A percentile compares a stretch with the other conserved stretches of the same genome.
Conservation (phyloP, 192 early-diverging fungal species). For the Entomortierella chlamydospora region DNA sequence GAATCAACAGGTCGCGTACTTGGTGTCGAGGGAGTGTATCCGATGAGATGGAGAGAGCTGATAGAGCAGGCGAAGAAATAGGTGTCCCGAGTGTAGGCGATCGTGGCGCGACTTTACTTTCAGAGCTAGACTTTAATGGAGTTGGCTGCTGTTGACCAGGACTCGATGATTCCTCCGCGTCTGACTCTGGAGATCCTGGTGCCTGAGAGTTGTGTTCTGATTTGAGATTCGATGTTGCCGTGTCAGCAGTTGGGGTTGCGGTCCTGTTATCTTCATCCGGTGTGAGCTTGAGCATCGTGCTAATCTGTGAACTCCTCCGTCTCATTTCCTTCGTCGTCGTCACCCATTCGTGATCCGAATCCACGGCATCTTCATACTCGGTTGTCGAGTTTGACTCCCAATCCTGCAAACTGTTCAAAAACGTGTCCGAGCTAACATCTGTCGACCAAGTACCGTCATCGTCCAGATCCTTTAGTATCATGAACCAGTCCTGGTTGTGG, state of each 20-base stretch:
- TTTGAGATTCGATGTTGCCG: not conserved
- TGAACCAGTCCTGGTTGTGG: slow-evolving; percentile 46
- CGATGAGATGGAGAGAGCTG: slow-evolving; percentile 28
- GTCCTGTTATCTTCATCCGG: slow-evolving; percentile 13
- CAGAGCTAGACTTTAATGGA: not conserved
- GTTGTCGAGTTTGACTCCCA: slow-evolving; percentile 49
- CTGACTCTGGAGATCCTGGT: not conserved
- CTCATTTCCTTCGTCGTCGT: slow-evolving; percentile 31
- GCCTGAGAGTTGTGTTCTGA: not conserved
- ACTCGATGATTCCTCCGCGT: not conserved
- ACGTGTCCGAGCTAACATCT: slow-evolving; percentile 30
- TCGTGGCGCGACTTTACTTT: slow-evolving; percentile 11
- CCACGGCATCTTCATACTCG: slow-evolving; percentile 47
- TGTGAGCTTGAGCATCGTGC: not conserved
- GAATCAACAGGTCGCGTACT: slow-evolving; percentile 44
- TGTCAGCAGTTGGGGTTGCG: slow-evolving; percentile 22
- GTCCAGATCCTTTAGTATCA: slow-evolving; percentile 38
- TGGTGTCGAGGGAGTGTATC: slow-evolving; percentile 45
- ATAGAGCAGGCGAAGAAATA: slow-evolving; percentile 34
- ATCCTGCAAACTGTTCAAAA: slow-evolving; percentile 37
- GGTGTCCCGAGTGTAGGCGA: slow-evolving; percentile 23
- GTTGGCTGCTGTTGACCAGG: not conserved
- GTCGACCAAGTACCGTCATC: slow-evolving; percentile 37
- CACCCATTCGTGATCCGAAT: slow-evolving; percentile 43
- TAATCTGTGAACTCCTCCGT: slow-evolving; percentile 34